phyloP scores from a whole-genome alignment of 139 green algal genomes.

The Gonium pectorale region DNA sequence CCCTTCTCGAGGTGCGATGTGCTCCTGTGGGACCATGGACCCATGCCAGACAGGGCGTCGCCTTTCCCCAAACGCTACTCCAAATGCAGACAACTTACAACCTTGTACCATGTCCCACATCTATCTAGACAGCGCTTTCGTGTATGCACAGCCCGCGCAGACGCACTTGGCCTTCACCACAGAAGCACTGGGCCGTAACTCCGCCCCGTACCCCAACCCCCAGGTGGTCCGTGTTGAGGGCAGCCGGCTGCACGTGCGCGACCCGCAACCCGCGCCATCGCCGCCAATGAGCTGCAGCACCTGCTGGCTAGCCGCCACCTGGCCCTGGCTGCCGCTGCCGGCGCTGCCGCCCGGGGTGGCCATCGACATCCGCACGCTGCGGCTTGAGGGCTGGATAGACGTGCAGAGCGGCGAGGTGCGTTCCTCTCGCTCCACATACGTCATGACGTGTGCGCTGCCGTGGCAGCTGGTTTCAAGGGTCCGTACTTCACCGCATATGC shows the following conservation, averaged over 20 bases:
- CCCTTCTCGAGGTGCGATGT: constrained; percentile 5
- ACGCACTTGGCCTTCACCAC: no score
- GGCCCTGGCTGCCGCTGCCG: constrained; percentile 36
- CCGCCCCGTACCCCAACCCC: background rate
- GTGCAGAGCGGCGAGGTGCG: background rate
- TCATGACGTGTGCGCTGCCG: no score
- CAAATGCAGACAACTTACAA: no score
- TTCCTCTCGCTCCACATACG: no score
- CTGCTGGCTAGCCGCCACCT: constrained; percentile 34
- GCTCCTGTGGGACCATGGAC: background rate
- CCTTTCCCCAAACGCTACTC: no score
- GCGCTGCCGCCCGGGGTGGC: constrained; percentile 31
- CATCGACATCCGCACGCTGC: constrained; percentile 17
- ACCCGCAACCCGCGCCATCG: background rate
- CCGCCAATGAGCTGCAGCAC: constrained; percentile 31
- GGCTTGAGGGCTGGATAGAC: constrained; percentile 37
- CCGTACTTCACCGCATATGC: no score
- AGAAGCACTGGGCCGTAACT: background rate
- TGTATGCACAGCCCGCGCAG: no score
- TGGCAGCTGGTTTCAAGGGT: no score
- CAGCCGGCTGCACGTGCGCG: constrained; percentile 32
- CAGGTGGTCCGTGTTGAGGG: constrained; percentile 33
- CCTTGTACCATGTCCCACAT: no score
- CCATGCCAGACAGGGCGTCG: no score
- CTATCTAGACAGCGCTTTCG: no score